Evolutionary conservation across 305 asterid genomes (phyloP), one percentile per base, ranked within the genome.

Genomic region (Fraxinus baroniana): DNA sequence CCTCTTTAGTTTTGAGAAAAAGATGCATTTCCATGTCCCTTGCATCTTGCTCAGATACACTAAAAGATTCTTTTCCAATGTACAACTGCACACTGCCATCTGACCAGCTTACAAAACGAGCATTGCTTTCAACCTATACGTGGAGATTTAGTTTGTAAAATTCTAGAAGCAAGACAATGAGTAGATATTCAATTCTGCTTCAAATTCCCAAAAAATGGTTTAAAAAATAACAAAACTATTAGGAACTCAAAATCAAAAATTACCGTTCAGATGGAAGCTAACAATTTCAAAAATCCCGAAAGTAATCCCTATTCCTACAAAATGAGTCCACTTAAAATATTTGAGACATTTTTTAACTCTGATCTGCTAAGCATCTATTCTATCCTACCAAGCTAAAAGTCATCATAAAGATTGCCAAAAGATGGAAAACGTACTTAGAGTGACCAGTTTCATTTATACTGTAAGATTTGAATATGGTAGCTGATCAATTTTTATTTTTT

Each of bases 91-190:
- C 49, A 85, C 89, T 87, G 41, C 90, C 90, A 86, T 89, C 90
- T 39, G 92, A 89, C 90, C 92, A 89, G 76, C 85, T 84, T 84
- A 89, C 90, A 84, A 89, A 89, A 24, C 89, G 89, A 18, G 92
- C 92, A 81, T 89, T 89, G 81, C 90, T 89, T 83, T 89, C 92
- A 73, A 81, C 80, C 92, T 89, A 39, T 82, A 52, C 0, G n/a
- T 17, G 22, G 7, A 52, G 22, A n/a, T 52, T 52, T 4, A 15
- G 4, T 3, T 1, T 52, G 6, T 4, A 55, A n/a, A 55, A 55
- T 5, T n/a, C 5, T 13, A 5, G 24, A 55, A 17, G 66, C 64
- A 52, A 3, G 22, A 52, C 8, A 52, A 17, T 4, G 0, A 52
- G 8, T 17, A 55, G 8, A n/a, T 55, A 55, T 55, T 1, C 64